phyloP scores from a whole-genome alignment of 2,329 filamentous ascomycete species.

The Fusarium verticillioides region DNA sequence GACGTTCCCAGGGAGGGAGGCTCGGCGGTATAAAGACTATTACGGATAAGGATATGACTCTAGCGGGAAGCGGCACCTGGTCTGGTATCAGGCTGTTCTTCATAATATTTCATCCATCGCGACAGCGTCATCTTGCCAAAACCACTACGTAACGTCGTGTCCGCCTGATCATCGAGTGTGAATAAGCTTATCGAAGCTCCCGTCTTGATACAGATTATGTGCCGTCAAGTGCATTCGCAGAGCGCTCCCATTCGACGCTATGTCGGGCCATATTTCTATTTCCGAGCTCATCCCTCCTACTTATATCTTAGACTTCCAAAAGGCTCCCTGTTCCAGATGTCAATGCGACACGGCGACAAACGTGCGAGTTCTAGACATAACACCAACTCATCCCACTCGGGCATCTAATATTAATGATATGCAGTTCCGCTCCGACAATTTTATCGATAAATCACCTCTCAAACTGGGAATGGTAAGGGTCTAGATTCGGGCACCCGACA shows the following conservation, averaged over 20 bases:
- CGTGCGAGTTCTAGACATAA: neutral
- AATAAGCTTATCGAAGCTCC: neutral
- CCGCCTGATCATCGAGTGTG: fast-evolving
- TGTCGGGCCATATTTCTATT: no score
- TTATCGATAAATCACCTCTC: neutral
- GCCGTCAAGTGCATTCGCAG: neutral
- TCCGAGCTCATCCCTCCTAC: no score
- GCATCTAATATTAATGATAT: no score
- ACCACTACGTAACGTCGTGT: neutral
- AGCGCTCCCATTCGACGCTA: neutral
- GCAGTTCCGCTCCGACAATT: fast-evolving
- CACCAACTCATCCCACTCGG: fast-evolving
- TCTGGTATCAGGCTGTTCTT: neutral
- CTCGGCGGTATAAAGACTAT: neutral
- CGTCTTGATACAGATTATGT: fast-evolving
- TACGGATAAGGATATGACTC: fast-evolving
- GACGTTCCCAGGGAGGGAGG: neutral
- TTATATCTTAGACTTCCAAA: no score
- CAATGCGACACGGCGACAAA: neutral
- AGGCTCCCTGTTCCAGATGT: no score
- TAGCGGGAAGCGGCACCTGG: no score
- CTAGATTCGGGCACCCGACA: neutral
- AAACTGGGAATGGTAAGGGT: no score
- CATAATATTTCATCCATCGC: neutral
- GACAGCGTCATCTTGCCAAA: fast-evolving